phyloP scores from a whole-genome alignment of 73 alveolate species.

The Breviolum minutum region DNA sequence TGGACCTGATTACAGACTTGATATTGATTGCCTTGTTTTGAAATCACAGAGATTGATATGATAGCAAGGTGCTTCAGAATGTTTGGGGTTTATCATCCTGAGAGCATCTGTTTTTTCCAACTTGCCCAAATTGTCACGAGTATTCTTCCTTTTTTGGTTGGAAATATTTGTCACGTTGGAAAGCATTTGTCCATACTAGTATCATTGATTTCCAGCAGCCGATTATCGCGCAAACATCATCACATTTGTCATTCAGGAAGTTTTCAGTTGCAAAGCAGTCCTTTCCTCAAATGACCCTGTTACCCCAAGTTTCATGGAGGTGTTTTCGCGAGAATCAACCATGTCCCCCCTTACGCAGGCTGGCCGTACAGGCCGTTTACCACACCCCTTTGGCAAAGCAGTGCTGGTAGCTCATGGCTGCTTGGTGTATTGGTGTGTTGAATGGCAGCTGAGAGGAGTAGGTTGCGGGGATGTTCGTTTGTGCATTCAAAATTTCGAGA shows the following conservation, averaged over 20 bases:
- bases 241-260: not conserved
- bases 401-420: conserved; percentile 81
- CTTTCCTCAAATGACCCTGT: not conserved
- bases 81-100: no score
- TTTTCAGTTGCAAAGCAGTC: not conserved
- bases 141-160: no score
- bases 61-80: no score
- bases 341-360: conserved; percentile 6
- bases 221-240: not conserved
- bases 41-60: no score
- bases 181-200: no score
- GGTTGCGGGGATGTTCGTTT: no score
- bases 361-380: conserved; percentile 81
- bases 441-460: not conserved
- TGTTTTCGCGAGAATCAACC: not conserved
- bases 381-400: conserved; percentile 72
- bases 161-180: no score
- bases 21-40: no score
- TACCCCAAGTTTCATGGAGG: not conserved
- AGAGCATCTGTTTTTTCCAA: no score
- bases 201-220: no score
- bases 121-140: no score
- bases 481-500: not conserved
- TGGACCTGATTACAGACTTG: no score
- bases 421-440: not conserved